phyloP scores from a whole-genome alignment of 345 rosid species.

The Gossypioides kirkii region DNA sequence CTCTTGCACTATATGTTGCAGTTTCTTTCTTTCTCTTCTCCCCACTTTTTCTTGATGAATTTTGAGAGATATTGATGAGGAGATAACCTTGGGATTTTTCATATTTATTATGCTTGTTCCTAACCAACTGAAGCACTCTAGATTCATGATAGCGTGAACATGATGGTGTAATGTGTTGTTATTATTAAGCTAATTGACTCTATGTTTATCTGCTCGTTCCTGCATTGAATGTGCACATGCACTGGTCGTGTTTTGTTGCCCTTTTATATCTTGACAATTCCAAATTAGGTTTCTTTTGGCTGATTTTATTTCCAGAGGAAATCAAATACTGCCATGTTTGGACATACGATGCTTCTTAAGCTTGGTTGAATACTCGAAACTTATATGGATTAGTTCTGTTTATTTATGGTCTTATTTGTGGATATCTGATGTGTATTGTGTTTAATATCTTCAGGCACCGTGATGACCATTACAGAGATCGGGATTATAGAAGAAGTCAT shows the following conservation, averaged over 20 bases:
- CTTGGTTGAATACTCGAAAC: background rate
- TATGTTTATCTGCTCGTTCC: background rate
- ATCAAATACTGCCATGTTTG: background rate
- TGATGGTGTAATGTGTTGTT: background rate
- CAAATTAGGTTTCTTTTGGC: background rate
- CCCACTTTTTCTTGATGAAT: background rate
- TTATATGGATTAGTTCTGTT: background rate
- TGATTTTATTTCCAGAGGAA: background rate
- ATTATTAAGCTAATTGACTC: background rate
- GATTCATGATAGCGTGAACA: background rate
- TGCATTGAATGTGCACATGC: background rate
- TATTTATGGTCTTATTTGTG: background rate
- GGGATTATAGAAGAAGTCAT: constrained; percentile 46
- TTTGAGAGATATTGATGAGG: background rate
- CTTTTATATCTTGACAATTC: background rate
- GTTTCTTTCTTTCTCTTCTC: background rate
- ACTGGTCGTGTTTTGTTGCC: background rate
- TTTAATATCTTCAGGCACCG: constrained; percentile 20
- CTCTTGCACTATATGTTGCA: background rate
- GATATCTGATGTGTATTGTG: background rate
- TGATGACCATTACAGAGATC: constrained; percentile 36
- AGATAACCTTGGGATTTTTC: background rate
- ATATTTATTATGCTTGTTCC: background rate
- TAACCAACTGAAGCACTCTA: background rate
- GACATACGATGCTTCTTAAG: background rate